Base-by-base conservation (phyloP, 2,329 filamentous ascomycete genomes). In the Colletotrichum sp. region DNA sequence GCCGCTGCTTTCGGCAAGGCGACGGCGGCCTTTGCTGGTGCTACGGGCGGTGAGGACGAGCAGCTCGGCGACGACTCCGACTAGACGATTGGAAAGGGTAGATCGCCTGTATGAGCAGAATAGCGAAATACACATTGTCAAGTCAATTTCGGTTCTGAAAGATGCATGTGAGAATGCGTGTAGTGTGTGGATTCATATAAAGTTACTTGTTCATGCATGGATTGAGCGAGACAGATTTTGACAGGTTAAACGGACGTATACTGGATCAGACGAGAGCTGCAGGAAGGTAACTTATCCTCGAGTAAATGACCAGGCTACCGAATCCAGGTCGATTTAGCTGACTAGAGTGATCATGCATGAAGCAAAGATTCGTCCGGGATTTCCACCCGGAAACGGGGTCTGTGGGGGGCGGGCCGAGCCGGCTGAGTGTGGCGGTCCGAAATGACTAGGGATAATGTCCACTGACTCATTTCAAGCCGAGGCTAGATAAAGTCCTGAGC, bases 1-100 rank as follows among this genome's bases (percentile, higher is more conserved):
- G 67, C 68, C 3, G 68, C 67, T 36, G 69, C 72, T 2, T 75
- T 75, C 55, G 39, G 15, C n/a, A 72, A 75, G 68, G 72, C 72
- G 5, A 34, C 24, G 21, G 61, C 52, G 10, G 69, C 69, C 2
- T 75, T 75, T 7, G 68, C 68, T 24, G 68, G 63, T 4, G 39
- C 72, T 6, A 72, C 68, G 6, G 72, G 63, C 3, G 72, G 72
- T 21, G 72, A 75, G 39, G 52, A 75, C 16, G 72, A 75, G 68
- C 48, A 66, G 24, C 68, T 75, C 4, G 72, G 68, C 16, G 72
- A 75, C 2, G 72, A 75, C 3, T 74, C 72, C 13, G 72, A 74
- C 15, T 75, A 72, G 21, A 15, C 10, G n/a, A 21, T 10, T 21
- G 5, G 28, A 15, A 13, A 34, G 10, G 12, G 30, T 36, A 24